Evolutionary conservation across 2,329 filamentous ascomycete species (phyloP).

Genomic region (Raffaelea deltoideospora): DNA sequence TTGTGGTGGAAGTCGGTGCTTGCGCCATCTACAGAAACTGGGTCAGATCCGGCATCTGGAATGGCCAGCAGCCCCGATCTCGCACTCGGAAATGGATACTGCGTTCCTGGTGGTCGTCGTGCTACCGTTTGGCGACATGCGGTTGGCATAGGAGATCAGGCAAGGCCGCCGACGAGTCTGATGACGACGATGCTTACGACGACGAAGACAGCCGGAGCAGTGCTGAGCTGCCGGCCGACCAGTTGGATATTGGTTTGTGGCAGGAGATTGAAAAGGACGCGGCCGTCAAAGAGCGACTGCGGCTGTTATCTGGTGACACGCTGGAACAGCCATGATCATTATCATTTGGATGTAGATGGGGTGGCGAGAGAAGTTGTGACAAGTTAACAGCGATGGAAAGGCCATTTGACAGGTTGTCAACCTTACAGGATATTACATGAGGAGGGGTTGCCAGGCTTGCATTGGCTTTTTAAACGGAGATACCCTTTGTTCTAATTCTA

Average conservation of each 20-base stretch:
- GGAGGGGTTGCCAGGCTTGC: too few species aligned
- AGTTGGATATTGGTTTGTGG: slow-evolving; percentile 40
- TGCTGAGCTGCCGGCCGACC: slow-evolving; percentile 21
- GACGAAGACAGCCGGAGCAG: slow-evolving; percentile 3
- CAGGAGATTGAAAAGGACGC: slow-evolving; percentile 42
- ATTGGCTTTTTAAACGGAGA: too few species aligned
- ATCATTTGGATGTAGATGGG: too few species aligned
- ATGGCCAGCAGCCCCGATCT: slow-evolving; percentile 11
- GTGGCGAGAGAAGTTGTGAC: too few species aligned
- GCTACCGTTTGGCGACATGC: not conserved
- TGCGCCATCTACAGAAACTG: slow-evolving; percentile 31
- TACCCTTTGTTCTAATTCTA: too few species aligned
- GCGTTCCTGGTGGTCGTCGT: slow-evolving; percentile 7
- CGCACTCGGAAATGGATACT: too few species aligned
- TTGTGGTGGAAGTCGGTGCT: slow-evolving; percentile 48
- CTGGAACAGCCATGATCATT: too few species aligned
- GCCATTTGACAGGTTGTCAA: too few species aligned
- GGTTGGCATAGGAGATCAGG: not conserved
- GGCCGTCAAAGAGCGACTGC: slow-evolving; percentile 24
- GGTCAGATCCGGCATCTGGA: slow-evolving; percentile 30
- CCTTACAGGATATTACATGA: too few species aligned
- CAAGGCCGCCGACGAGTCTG: not conserved
- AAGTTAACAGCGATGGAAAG: too few species aligned
- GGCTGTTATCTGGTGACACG: slow-evolving; percentile 9
- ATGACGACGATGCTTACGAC: slow-evolving; percentile 5